Evolutionary conservation across 2,329 filamentous ascomycete genomes (phyloP).

Genomic region (Sporothrix inflata): DNA sequence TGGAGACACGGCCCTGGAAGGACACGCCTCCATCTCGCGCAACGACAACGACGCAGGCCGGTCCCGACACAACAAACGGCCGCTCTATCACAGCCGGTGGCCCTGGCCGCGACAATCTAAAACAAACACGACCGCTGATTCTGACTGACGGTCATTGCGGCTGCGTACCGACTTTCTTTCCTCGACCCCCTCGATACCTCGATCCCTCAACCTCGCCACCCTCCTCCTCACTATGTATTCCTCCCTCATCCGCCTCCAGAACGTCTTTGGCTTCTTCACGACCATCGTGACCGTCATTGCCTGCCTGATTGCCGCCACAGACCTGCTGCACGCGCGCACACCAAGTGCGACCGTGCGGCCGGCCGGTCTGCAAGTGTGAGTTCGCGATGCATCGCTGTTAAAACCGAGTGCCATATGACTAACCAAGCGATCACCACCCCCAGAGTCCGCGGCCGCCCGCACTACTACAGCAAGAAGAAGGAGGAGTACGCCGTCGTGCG

Average conservation of each 20-base stretch:
- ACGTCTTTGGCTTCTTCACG: conserved; percentile 97
- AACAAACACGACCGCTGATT: no score
- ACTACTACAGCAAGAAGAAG: conserved; percentile 90
- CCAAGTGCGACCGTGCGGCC: conserved; percentile 65
- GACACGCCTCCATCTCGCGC: background rate
- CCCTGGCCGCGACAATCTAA: no score
- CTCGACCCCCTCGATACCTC: background rate
- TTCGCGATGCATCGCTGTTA: background rate
- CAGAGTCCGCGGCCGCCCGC: conserved; percentile 86
- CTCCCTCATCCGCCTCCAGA: conserved; percentile 80
- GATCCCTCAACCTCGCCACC: background rate
- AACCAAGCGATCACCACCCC: background rate
- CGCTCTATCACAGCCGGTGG: background rate
- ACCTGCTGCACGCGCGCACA: conserved; percentile 69
- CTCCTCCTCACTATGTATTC: conserved; percentile 73
- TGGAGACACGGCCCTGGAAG: conserved; percentile 9
- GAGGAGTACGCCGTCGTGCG: conserved; percentile 95
- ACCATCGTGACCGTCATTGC: conserved; percentile 85
- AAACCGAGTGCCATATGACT: background rate
- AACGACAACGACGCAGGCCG: conserved; percentile 3
- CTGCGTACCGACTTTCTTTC: no score
- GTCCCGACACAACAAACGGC: conserved; percentile 4
- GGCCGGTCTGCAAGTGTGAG: conserved; percentile 84
- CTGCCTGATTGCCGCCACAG: conserved; percentile 77
- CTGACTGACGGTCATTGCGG: background rate